Percentiles rank a stretch among this genome's conserved stretches.
Evolutionary conservation across 192 early-diverging fungal species (phyloP).

Genomic region (Coemansia sp.): DNA sequence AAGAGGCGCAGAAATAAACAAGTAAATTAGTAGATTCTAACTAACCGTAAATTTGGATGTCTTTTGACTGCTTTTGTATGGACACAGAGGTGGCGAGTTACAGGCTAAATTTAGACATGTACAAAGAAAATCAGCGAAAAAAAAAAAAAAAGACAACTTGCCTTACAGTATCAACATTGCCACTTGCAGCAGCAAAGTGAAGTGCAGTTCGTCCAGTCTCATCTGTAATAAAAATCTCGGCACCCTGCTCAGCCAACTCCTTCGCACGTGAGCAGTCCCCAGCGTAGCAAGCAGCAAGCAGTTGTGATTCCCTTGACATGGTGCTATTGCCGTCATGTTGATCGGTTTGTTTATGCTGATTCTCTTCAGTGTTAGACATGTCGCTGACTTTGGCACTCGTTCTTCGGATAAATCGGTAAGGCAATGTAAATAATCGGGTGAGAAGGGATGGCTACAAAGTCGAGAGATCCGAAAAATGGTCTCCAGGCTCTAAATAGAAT

Average conservation of each 20-base stretch:
- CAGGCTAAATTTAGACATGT: conserved; percentile 6
- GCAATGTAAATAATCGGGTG: too few species aligned
- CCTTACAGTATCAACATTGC: conserved; percentile 63
- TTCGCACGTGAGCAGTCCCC: conserved; percentile 47
- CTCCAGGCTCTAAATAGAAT: neutral
- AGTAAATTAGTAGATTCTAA: neutral
- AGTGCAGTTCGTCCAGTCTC: conserved; percentile 63
- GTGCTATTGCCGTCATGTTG: neutral
- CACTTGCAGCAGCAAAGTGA: conserved; percentile 69
- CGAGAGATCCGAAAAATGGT: neutral
- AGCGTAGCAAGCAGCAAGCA: conserved; percentile 47
- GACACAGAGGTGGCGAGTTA: neutral
- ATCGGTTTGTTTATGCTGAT: neutral
- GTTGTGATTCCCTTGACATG: conserved; percentile 34
- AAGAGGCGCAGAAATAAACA: neutral
- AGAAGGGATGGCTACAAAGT: too few species aligned
- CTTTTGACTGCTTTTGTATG: neutral
- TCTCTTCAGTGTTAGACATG: too few species aligned
- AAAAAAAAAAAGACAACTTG: conserved; percentile 10
- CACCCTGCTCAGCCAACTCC: conserved; percentile 50
- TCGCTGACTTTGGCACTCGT: too few species aligned
- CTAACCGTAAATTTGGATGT: neutral
- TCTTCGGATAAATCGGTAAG: too few species aligned
- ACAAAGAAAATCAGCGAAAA: neutral
- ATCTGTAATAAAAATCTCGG: conserved; percentile 59